These are phyloP conservation scores for Podosphaera fusca DNA, from an alignment of 2,329 filamentous ascomycete species.

Conservation along the genomic window DNA sequence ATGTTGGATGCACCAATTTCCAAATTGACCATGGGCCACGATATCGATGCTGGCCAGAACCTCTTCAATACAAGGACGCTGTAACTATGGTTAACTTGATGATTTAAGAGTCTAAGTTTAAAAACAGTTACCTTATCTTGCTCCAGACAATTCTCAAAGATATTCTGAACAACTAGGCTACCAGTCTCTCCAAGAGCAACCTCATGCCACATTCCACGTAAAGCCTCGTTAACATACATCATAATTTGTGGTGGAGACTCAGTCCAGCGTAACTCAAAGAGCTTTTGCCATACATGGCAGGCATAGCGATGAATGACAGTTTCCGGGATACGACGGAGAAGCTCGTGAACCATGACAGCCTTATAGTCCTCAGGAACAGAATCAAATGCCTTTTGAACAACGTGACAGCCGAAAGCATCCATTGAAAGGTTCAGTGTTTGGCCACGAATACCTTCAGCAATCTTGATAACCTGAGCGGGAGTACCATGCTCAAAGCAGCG, in stretches of 20 bases:
- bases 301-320: conserved; percentile 97
- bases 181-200: conserved; percentile 93
- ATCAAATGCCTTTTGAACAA: conserved; percentile 96
- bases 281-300: conserved; percentile 98
- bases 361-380: conserved; percentile 96
- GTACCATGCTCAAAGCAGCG: conserved; percentile 97
- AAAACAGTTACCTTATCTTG: conserved; percentile 63
- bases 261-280: conserved; percentile 92
- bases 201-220: conserved; percentile 95
- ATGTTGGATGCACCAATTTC: conserved; percentile 99
- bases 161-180: conserved; percentile 95
- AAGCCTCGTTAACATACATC: conserved; percentile 89
- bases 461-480: conserved; percentile 79
- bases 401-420: conserved; percentile 96
- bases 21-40: conserved; percentile 91
- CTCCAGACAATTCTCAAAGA: conserved; percentile 96
- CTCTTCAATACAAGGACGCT: conserved; percentile 94
- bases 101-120: background rate
- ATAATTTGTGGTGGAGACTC: conserved; percentile 93
- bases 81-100: conserved; percentile 8
- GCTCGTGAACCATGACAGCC: conserved; percentile 93
- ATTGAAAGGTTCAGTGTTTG: conserved; percentile 89
- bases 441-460: conserved; percentile 80
- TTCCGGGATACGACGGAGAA: conserved; percentile 84
- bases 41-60: conserved; percentile 88